These are phyloP conservation scores for Pyrenophora seminiperda DNA, from an alignment of 2,329 filamentous ascomycete species.

Conservation along the genomic window DNA sequence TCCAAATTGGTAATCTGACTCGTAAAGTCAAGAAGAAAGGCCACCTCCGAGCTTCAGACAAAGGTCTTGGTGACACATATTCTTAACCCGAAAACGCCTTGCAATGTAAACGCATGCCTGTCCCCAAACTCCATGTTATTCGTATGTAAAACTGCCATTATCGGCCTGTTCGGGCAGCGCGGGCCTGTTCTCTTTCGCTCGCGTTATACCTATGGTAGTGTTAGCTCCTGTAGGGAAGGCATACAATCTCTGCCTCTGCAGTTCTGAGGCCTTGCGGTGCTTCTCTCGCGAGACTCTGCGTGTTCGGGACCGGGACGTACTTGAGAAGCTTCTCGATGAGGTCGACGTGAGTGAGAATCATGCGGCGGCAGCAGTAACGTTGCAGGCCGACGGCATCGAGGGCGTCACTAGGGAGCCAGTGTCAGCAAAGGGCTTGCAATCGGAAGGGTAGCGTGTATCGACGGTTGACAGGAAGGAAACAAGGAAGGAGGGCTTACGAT, in stretches of 20 bases:
- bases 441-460: not conserved
- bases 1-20: not conserved
- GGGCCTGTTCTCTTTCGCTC: constrained; percentile 42
- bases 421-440: not conserved
- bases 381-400: constrained; percentile 94
- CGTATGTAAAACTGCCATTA: constrained; percentile 14
- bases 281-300: constrained; percentile 6
- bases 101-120: constrained; percentile 23
- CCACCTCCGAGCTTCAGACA: not conserved
- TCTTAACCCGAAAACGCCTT: constrained; percentile 22
- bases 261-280: constrained; percentile 1
- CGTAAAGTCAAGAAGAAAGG: too few relatives aligned
- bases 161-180: constrained; percentile 34
- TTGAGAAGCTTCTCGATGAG: constrained; percentile 93
- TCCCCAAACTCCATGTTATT: constrained; percentile 18
- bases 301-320: constrained; percentile 38
- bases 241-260: constrained; percentile 6
- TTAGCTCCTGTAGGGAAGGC: constrained; percentile 32
- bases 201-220: constrained; percentile 41
- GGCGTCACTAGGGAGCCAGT: constrained; percentile 70
- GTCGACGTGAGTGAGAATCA: constrained; percentile 99
- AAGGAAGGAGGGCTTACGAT: constrained; percentile 33
- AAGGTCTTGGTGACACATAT: constrained; percentile 2
- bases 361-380: constrained; percentile 97
- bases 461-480: not conserved